phyloP scores from a whole-genome alignment of 805 yeast species.

The Sugiyamaella mastotermitis region DNA sequence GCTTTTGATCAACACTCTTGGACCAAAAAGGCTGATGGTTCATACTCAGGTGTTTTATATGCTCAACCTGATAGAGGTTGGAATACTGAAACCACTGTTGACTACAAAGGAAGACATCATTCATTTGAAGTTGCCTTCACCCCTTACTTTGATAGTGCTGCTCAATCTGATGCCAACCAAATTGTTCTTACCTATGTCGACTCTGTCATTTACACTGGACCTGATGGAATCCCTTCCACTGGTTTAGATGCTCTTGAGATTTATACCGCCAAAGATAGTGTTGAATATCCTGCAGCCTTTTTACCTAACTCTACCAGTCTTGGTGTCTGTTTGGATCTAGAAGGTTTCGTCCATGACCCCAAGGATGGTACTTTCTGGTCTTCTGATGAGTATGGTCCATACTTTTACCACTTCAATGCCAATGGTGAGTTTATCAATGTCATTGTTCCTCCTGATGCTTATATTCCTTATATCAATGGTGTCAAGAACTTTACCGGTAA shows the following conservation, averaged over 20 bases:
- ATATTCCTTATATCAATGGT: slow-evolving; percentile 13
- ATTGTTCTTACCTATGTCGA: slow-evolving; percentile 8
- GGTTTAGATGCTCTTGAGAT: slow-evolving; percentile 15
- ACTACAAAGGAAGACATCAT: slow-evolving; percentile 14
- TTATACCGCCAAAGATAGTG: slow-evolving; percentile 4
- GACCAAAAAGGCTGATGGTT: slow-evolving; percentile 6
- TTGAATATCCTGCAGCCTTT: slow-evolving; percentile 14
- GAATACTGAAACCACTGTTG: slow-evolving; percentile 15
- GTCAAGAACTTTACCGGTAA: slow-evolving; percentile 13
- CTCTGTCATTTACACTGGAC: slow-evolving; percentile 11
- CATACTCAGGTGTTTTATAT: slow-evolving; percentile 14
- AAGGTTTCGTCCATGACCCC: slow-evolving; percentile 13
- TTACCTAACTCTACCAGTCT: slow-evolving; percentile 1
- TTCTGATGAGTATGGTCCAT: slow-evolving; percentile 18
- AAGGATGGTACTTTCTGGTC: slow-evolving; percentile 14
- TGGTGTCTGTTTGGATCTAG: slow-evolving; percentile 13
- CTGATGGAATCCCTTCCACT: slow-evolving; percentile 12
- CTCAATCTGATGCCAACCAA: slow-evolving; percentile 8
- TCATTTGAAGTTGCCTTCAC: slow-evolving; percentile 9
- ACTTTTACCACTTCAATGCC: slow-evolving; percentile 12
- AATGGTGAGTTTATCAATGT: slow-evolving; percentile 7
- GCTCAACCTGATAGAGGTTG: slow-evolving; percentile 19
- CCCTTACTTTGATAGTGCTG: slow-evolving; percentile 12
- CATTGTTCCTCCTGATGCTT: slow-evolving; percentile 17
- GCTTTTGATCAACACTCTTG: slow-evolving; percentile 13